Base-by-base conservation (phyloP, 1,284 basidiomycete species). In the Puccinia triticina region DNA sequence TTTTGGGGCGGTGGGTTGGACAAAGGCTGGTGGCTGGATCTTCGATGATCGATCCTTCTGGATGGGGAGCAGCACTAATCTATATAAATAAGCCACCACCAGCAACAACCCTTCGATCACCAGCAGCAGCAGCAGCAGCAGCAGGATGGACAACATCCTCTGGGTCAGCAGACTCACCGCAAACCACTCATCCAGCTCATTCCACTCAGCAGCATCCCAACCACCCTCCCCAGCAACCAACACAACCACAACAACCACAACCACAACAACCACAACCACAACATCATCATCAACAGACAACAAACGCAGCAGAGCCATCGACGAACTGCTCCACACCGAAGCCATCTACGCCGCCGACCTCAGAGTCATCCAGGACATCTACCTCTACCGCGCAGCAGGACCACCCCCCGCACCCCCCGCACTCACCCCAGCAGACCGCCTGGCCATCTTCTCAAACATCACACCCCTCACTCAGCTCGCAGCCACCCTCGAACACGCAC, bases 241-340 rank as follows among this genome's bases (percentile, higher is more conserved):
- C n/a, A n/a, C 26, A 64, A 23, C 37, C 43, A 14, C 37, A 43
- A 71, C 40, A 71, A 40, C 67, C 21, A 71, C 67, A 43, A 43
- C 23, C 21, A n/a, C 67, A 69, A 69, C 67, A 32, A 46, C 23
- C 37, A n/a, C 67, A 32, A 43, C 40, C 43, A n/a, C 67, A 32
- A 71, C n/a, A 43, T 4, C 37, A n/a, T 37, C 16, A 69, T 37
- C 16, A 34, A 40, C 66, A 69, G 40, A 11, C 10, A 40, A 34
- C 43, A 78, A 78, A 32, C 29, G 77, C 53, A 66, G 32, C 10
- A 66, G 37, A 12, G 59, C 64, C 10, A 78, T 80, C 26, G 32
- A 64, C 50, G 77, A 80, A 59, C 40, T 80, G 21, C 21, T 80
- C 26, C 18, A 59, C 3, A 80, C 77, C n/a, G 77, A 80, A 66